A percentile compares a stretch with the other conserved stretches of the same genome.
These are phyloP conservation scores for Didymella pomorum DNA, from an alignment of 2,329 filamentous ascomycete species.

Conservation along the genomic window DNA sequence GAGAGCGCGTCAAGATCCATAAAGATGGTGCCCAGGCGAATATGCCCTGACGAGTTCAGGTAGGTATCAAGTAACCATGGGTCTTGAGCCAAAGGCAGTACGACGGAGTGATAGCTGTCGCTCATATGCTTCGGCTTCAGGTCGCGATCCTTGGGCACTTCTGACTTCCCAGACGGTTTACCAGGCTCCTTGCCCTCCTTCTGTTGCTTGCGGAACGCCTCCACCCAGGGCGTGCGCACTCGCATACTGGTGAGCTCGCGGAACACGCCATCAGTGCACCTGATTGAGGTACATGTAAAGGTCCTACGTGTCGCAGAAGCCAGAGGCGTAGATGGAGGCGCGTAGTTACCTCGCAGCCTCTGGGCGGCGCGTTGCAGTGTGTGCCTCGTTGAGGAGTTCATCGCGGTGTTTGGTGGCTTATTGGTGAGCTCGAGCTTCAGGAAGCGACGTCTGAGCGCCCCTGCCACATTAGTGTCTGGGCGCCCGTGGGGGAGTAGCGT, in stretches of 20 bases:
- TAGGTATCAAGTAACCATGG: conserved; percentile 81
- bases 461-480: conserved; percentile 22
- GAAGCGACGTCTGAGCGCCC: conserved; percentile 32
- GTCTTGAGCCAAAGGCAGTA: conserved; percentile 74
- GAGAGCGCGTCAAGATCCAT: conserved; percentile 84
- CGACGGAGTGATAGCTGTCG: conserved; percentile 73
- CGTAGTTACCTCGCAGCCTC: conserved; percentile 15
- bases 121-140: conserved; percentile 73
- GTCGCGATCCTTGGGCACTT: conserved; percentile 59
- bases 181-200: conserved; percentile 42
- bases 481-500: conserved; percentile 24
- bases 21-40: conserved; percentile 74
- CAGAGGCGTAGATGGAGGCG: not conserved
- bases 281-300: conserved; percentile 38
- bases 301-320: conserved; percentile 17
- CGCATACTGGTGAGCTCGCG: conserved; percentile 57
- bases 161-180: conserved; percentile 42
- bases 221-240: conserved; percentile 72
- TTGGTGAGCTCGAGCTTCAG: conserved; percentile 12
- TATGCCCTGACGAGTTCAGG: conserved; percentile 77
- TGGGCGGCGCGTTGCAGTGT: conserved; percentile 30
- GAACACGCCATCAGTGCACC: conserved; percentile 66
- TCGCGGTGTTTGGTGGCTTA: conserved; percentile 24
- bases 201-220: conserved; percentile 66
- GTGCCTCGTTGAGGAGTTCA: conserved; percentile 32